A percentile compares a stretch with the other conserved stretches of the same genome.
These are phyloP conservation scores for Fusarium sp. DNA, from an alignment of 2,329 filamentous ascomycete species.

Conservation along the genomic window DNA sequence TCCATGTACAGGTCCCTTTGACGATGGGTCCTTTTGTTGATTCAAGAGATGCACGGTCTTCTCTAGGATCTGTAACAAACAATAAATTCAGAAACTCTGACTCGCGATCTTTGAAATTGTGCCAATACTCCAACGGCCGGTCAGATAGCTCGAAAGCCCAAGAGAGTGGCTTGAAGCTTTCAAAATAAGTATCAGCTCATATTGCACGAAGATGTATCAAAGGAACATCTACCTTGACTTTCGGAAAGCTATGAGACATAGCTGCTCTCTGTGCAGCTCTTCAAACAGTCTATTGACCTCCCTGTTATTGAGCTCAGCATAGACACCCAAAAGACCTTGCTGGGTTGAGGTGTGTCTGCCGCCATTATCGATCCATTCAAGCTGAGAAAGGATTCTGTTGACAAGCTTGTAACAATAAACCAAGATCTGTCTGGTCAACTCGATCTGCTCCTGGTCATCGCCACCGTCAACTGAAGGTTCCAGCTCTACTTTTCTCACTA, in stretches of 20 bases:
- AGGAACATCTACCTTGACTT: background rate
- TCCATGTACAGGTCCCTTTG: slow-evolving; percentile 9
- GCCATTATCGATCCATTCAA: background rate
- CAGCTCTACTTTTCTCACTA: background rate
- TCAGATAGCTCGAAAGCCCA: background rate
- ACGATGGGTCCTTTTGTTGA: background rate
- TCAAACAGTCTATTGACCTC: background rate
- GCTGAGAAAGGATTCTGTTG: background rate
- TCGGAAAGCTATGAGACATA: background rate
- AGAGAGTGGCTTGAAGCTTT: background rate
- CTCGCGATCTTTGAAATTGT: background rate
- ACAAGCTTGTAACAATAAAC: background rate
- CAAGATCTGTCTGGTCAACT: background rate
- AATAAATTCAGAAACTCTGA: background rate
- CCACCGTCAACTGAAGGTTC: background rate
- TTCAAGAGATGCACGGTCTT: slow-evolving; percentile 1
- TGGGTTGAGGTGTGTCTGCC: background rate
- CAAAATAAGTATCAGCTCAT: background rate
- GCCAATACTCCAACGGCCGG: background rate
- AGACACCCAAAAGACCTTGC: background rate
- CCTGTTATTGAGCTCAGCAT: background rate
- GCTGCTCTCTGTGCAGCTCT: background rate
- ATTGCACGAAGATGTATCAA: too few relatives aligned
- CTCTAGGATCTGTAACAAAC: slow-evolving; percentile 10
- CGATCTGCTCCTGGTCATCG: background rate